phyloP scores from a whole-genome alignment of 2,329 filamentous ascomycete species.

The Colletotrichum shisoi region DNA sequence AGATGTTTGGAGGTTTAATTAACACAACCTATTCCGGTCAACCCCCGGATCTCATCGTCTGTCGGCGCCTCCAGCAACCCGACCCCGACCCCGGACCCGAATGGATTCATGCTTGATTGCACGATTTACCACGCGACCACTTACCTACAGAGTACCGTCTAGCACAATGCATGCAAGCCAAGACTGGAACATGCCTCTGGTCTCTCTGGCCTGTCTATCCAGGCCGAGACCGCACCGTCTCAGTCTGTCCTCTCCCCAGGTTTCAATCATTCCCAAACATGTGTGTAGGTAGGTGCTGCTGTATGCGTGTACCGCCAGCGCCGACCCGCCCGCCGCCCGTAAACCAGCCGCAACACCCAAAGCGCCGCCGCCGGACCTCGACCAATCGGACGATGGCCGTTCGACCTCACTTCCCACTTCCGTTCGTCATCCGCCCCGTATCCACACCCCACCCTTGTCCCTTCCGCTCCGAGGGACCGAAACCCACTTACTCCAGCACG shows the following conservation, averaged over 20 bases:
- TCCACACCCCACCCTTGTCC: conserved; percentile 9
- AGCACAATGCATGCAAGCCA: not conserved
- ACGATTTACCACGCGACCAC: not conserved
- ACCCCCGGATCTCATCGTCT: not conserved
- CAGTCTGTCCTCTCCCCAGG: conserved; percentile 4
- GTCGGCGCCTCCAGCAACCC: not conserved
- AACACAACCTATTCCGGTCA: not conserved
- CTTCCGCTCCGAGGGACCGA: not conserved
- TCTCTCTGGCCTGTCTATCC: not conserved
- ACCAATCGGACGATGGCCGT: conserved; percentile 38
- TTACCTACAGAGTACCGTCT: not conserved
- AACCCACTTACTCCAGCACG: conserved; percentile 10
- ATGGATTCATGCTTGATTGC: not conserved
- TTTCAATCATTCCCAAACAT: conserved; percentile 17
- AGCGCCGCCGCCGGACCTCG: not conserved
- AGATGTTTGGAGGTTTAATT: not conserved
- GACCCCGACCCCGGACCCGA: not conserved
- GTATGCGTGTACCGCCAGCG: not conserved
- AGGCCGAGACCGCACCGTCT: conserved; percentile 27
- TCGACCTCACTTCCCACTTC: conserved; percentile 26
- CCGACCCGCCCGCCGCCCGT: conserved; percentile 6
- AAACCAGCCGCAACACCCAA: conserved; percentile 3
- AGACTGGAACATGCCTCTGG: not conserved
- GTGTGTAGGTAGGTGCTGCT: too few species aligned
- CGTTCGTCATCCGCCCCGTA: conserved; percentile 5